Evolutionary conservation across 169 alveolate genomes (phyloP), one percentile per base, ranked within the genome.

Genomic region (Eimeria praecox): DNA sequence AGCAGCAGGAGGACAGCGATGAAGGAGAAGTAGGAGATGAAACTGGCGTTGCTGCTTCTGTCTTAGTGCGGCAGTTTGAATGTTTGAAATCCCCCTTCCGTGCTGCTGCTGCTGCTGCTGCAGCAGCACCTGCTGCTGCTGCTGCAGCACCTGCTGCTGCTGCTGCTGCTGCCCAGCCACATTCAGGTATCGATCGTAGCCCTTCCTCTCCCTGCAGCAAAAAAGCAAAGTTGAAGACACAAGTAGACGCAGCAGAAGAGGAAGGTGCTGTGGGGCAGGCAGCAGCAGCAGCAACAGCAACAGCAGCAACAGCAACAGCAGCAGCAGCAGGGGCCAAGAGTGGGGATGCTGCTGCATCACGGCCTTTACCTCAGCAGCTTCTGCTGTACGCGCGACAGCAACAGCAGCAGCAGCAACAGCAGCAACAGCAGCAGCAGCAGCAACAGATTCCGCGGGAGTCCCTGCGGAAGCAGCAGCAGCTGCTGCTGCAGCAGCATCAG

Each of bases 151-250:
- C 56, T 49, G 56, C 56, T 49, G 77, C 77, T 66, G 77, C 42
- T 30, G 77, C 77, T 9, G 64, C 89, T 20, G 89, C 89, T n/a
- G 49, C 54, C 3, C 52, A 22, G n/a, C 54, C 85, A n/a, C 8
- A 8, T 44, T 9, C 42, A 38, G 85, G 27, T 16, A 73, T 49
- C 24, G 20, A 42, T 24, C 85, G 33, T 9, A 73, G 85, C 52
- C 49, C 85, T 10, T 9, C 24, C 33, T 73, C 85, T 73, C 85
- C 85, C 85, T 73, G 85, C 85, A 73, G 85, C 85, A 73, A 73
- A 73, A 24, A 24, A 38, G 85, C 85, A 27, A 73, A 73, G 85
- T 30, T 4, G 33, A 73, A 73, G 44, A 22, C 85, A 16, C 20
- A 73, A 49, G 52, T 30, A 49, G 52, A 64, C n/a, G 75, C 75